Evolutionary conservation across 129 eudicot species (phyloP), one percentile per base, ranked within the genome.

Genomic region (Arctium lappa): DNA sequence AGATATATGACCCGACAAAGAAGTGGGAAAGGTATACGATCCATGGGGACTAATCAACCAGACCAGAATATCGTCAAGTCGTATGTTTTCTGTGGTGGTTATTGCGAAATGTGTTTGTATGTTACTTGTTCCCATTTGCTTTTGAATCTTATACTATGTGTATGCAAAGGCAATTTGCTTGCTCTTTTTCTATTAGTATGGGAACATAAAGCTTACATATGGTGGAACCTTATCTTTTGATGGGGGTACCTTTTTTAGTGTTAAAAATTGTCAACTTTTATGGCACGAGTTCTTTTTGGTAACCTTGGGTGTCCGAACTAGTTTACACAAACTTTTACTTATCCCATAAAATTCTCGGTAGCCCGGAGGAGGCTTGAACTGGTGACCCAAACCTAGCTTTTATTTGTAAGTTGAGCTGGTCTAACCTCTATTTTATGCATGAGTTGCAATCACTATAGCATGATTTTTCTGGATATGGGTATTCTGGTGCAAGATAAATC

Each of bases 1-100:
- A 94, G 99, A 95, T 95, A 79, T 95, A 95, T 79, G 99, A 95
- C 75, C 98, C 98, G 29, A 91, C 99, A n/a, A 93, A 79, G 95
- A 95, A 93, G 82, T 95, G 99, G 99, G 98, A 93, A 83, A 86
- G 99, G 38, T 95, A 95, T 75, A 95, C 99, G 7, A 95, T 95
- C 78, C 99, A 95, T 40, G 99, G 99, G 40, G 98, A 95, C 75
- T 93, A 80, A 88, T 85, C 18, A 70, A 76, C 40, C 44, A 48
- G 76, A 53, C 15, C 4, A 36, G 11, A 11, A 8, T 78, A 1
- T 10, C 18, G 30, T 34, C 3, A 72, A 56, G 11, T 83, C 80
- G 16, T n/a, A 62, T 60, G 68, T 72, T 75, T 13, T 33, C 5
- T n/a, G 40, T 32, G 76, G n/a, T 79, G 76, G 32, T 79, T 69